Evolutionary conservation across 2,329 filamentous ascomycete species (phyloP), one percentile per base, ranked within the genome.

Genomic region (Calonectria pauciramosa): DNA sequence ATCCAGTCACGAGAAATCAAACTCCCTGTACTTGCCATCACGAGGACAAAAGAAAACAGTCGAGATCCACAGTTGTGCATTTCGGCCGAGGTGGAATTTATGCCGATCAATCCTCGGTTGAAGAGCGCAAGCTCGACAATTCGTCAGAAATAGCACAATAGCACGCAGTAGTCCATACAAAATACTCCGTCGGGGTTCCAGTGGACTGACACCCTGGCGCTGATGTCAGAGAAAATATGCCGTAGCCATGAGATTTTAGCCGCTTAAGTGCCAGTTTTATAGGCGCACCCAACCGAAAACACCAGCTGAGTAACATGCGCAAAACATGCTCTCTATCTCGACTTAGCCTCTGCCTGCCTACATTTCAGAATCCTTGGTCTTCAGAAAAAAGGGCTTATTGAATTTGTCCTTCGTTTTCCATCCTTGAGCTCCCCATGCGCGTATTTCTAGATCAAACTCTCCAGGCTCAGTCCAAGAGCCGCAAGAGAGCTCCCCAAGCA

Each of bases 401-500:
- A 11, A n/a, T 23, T 36, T 38, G n/a, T 28, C 23, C 2, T 63
- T 41, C 3, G 9, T 26, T 7, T 20, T 54, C 32, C 14, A 26
- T 63, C 56, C 0, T 26, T 38, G n/a, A 38, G 26, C 28, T 41
- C 23, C 36, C 56, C 23, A 63, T 63, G 56, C 56, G 56, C 16
- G 38, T 63, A 41, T 63, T 63, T 20, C 34, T 63, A 20, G 56
- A 63, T 26, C 56, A 41, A 13, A 63, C 13, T 36, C 34, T 63
- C 23, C 56, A 26, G 56, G 26, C 56, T 41, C 56, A 63, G 20
- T 30, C 60, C 51, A 71, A 34, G 63, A 38, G 26, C 7, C 71
- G 68, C 38, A 70, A 59, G 20, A 34, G 71, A 32, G 60, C 66
- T n/a, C 41, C 65, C 3, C 88, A 88, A 64, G 88, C 88, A 18